These are phyloP conservation scores for Proliferodiscus dingleyae DNA, from an alignment of 2,329 filamentous ascomycete genomes.

Conservation along the genomic window DNA sequence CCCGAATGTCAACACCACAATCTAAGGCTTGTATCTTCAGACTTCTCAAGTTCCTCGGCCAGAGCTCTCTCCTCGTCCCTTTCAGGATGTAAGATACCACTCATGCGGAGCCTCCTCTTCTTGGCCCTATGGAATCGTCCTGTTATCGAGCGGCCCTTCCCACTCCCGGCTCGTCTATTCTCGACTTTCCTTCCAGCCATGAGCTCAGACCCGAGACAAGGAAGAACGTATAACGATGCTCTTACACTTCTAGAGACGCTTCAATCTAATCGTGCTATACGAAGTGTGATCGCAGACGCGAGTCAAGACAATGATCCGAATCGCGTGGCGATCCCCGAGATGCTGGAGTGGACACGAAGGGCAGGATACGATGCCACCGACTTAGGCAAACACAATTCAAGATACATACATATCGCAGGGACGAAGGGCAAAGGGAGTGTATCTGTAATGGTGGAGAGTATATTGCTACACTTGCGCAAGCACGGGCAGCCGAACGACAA, in stretches of 20 bases:
- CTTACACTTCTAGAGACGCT: conserved; percentile 22
- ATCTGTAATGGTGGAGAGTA: conserved; percentile 62
- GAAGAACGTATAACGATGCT: conserved; percentile 19
- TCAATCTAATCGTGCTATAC: conserved; percentile 26
- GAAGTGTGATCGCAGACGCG: conserved; percentile 15
- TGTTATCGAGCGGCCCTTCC: neutral
- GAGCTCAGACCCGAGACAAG: neutral
- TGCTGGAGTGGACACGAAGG: conserved; percentile 29
- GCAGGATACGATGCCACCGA: conserved; percentile 25
- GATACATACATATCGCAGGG: conserved; percentile 75
- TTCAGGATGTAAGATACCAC: too few species aligned
- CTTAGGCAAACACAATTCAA: conserved; percentile 21
- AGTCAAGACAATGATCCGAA: conserved; percentile 18
- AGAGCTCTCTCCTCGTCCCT: too few species aligned
- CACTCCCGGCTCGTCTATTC: neutral
- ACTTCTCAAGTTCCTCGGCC: too few species aligned
- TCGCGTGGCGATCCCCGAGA: conserved; percentile 29
- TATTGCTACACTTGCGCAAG: conserved; percentile 49
- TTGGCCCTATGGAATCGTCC: conserved; percentile 7
- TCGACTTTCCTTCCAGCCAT: conserved; percentile 2
- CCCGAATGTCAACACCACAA: too few species aligned
- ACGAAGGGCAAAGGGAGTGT: conserved; percentile 82
- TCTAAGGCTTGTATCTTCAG: too few species aligned
- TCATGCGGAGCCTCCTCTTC: conserved; percentile 6
- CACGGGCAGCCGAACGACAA: conserved; percentile 11